Evolutionary conservation across 106 monocot genomes (phyloP).

Genomic region (Apostasia ramifera): DNA sequence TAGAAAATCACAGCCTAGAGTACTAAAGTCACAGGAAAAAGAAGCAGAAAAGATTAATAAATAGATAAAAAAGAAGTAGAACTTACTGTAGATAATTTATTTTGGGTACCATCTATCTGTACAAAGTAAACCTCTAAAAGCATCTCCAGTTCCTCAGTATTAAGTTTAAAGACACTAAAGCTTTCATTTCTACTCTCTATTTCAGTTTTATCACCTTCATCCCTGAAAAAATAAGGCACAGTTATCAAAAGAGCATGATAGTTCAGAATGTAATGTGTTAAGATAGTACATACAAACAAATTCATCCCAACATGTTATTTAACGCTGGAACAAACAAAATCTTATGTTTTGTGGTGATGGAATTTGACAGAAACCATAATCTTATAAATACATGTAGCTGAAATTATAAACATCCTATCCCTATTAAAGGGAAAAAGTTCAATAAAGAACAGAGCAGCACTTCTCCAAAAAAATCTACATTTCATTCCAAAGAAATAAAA

Average conservation of each 20-base stretch:
- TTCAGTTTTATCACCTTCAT: constrained; percentile 26
- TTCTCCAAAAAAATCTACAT: too few relatives aligned
- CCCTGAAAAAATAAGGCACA: constrained; percentile 12
- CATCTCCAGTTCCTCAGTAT: constrained; percentile 54
- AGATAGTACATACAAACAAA: too few relatives aligned
- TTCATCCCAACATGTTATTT: too few relatives aligned
- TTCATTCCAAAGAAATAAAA: too few relatives aligned
- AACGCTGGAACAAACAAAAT: too few relatives aligned
- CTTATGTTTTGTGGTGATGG: neutral
- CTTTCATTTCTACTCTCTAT: constrained; percentile 26
- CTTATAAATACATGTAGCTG: neutral
- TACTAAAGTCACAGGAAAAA: too few relatives aligned
- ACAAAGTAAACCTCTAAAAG: constrained; percentile 67
- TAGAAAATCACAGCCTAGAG: too few relatives aligned
- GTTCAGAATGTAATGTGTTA: too few relatives aligned
- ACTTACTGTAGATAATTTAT: constrained; percentile 49
- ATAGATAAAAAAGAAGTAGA: neutral
- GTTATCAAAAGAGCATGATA: too few relatives aligned
- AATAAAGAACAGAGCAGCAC: too few relatives aligned
- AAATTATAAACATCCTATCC: neutral
- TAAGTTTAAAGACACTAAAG: constrained; percentile 34
- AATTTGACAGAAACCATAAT: neutral
- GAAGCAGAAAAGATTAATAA: neutral
- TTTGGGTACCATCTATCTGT: constrained; percentile 56
- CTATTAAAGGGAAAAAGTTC: too few relatives aligned